Percentiles rank a stretch among this genome's conserved stretches.
These are phyloP conservation scores for Umbelopsis sp. DNA, from an alignment of 192 early-diverging fungal species.

Conservation along the genomic window DNA sequence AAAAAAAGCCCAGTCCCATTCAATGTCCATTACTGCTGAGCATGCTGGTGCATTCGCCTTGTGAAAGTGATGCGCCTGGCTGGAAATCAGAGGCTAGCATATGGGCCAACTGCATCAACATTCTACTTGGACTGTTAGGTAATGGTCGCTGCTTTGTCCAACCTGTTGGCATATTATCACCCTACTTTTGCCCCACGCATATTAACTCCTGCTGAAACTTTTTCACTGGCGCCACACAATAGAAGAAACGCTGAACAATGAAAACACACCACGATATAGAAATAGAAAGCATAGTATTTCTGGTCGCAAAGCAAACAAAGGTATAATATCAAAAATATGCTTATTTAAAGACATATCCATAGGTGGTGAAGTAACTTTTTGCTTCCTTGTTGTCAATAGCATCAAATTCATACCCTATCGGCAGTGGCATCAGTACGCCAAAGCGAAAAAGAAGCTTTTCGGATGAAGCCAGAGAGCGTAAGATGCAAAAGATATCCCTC, in stretches of 20 bases:
- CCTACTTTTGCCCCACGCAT: not conserved
- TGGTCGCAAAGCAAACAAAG: not conserved
- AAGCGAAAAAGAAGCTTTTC: conserved; percentile 41
- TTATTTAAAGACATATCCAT: not conserved
- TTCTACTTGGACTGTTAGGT: conserved; percentile 29
- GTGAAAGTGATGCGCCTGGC: conserved; percentile 13
- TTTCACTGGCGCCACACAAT: not conserved
- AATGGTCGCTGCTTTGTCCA: not conserved
- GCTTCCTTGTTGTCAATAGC: not conserved
- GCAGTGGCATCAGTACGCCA: conserved; percentile 6
- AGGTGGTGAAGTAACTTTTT: too few species aligned
- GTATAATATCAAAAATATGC: not conserved
- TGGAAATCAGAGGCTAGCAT: conserved; percentile 19
- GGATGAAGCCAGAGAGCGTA: conserved; percentile 34
- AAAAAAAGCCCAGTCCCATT: too few species aligned
- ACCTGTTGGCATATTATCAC: too few species aligned
- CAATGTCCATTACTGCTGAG: not conserved
- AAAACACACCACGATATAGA: conserved; percentile 3
- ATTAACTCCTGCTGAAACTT: not conserved
- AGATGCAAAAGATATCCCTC: conserved; percentile 33
- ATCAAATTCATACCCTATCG: conserved; percentile 1
- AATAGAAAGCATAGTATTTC: not conserved
- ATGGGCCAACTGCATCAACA: conserved; percentile 31
- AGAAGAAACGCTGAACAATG: conserved; percentile 30
- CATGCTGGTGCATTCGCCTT: conserved; percentile 18